These are phyloP conservation scores for Senecio squalidus DNA, from an alignment of 140 eudicot genomes.

Conservation along the genomic window DNA sequence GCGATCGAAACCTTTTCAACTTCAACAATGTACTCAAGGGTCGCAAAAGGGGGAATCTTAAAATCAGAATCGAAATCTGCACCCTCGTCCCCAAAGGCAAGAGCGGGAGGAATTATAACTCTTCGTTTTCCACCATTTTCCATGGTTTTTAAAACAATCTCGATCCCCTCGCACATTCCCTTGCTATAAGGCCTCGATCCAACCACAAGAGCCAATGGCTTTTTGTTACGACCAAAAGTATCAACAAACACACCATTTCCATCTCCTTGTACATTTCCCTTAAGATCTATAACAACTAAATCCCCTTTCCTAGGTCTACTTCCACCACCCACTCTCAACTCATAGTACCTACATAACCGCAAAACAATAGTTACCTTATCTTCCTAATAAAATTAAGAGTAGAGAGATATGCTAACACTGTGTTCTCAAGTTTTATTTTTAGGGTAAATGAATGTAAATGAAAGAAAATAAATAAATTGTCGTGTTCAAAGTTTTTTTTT, in stretches of 20 bases:
- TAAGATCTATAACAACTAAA: slow-evolving; percentile 73
- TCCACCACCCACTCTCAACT: slow-evolving; percentile 85
- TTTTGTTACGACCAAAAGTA: slow-evolving; percentile 60
- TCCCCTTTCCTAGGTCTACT: slow-evolving; percentile 71
- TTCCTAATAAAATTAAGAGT: too few species aligned
- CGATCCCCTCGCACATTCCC: slow-evolving; percentile 93
- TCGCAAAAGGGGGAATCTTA: slow-evolving; percentile 58
- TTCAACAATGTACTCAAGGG: slow-evolving; percentile 72
- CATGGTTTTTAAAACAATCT: slow-evolving; percentile 60
- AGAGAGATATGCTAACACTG: too few species aligned
- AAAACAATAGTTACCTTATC: background rate
- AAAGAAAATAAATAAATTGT: too few species aligned
- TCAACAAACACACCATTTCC: slow-evolving; percentile 69
- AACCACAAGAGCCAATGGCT: slow-evolving; percentile 72
- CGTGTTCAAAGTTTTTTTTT: too few species aligned
- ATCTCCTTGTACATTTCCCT: slow-evolving; percentile 65
- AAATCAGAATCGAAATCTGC: slow-evolving; percentile 70
- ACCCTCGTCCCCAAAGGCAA: slow-evolving; percentile 83
- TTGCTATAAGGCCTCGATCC: slow-evolving; percentile 85
- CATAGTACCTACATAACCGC: slow-evolving; percentile 55
- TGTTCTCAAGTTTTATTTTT: too few species aligned
- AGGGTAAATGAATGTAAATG: too few species aligned
- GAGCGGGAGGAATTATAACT: slow-evolving; percentile 57
- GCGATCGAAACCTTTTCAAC: slow-evolving; percentile 88
- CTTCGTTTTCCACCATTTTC: slow-evolving; percentile 88